These are phyloP conservation scores for Blastobotrys mokoenaii DNA, from an alignment of 805 yeast genomes.

Conservation along the genomic window DNA sequence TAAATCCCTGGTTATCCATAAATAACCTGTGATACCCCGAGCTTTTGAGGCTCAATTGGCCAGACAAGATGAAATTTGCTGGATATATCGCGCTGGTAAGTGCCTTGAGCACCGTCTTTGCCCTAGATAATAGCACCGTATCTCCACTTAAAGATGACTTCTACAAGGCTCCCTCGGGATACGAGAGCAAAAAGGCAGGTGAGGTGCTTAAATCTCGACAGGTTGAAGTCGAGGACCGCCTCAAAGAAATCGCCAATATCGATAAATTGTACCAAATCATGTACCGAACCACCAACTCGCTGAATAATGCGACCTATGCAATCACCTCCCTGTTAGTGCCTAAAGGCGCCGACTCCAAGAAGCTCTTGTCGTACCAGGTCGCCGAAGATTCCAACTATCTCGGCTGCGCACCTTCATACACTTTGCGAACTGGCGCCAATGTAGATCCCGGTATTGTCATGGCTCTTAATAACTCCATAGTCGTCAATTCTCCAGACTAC, in stretches of 20 bases:
- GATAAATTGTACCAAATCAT: slow-evolving; percentile 13
- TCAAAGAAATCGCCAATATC: slow-evolving; percentile 2
- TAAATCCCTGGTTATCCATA: no score
- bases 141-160: slow-evolving; percentile 17
- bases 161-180: slow-evolving; percentile 16
- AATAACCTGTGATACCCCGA: no score
- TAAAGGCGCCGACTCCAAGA: slow-evolving; percentile 6
- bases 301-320: slow-evolving; percentile 13
- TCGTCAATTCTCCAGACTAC: slow-evolving; percentile 21
- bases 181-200: slow-evolving; percentile 9
- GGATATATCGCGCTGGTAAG: no score
- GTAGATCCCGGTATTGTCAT: slow-evolving; percentile 7
- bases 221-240: slow-evolving; percentile 5
- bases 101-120: not conserved
- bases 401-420: slow-evolving; percentile 24
- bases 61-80: no score
- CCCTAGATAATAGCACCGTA: not conserved
- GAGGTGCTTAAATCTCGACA: slow-evolving; percentile 4
- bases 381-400: slow-evolving; percentile 22
- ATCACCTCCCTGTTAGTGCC: slow-evolving; percentile 25
- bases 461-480: slow-evolving; percentile 15
- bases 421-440: slow-evolving; percentile 11
- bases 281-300: slow-evolving; percentile 11
- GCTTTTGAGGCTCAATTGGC: no score
- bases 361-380: slow-evolving; percentile 21